Conservation (phyloP, 1,139 yeast genomes). For the Hansenula lynferdii region DNA sequence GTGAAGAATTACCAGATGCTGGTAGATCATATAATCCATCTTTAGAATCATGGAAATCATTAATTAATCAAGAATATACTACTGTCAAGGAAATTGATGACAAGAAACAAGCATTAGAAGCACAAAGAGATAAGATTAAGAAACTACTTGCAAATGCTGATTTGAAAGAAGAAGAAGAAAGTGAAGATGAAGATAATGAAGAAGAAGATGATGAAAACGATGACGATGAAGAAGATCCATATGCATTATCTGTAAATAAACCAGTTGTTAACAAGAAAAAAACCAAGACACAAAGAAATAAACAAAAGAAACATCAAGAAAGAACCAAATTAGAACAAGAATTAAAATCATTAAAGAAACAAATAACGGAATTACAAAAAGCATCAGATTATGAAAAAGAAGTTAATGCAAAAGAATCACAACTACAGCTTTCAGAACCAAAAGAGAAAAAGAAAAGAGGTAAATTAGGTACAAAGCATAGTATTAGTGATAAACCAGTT, state of each 20-base stretch:
- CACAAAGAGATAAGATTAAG: slow-evolving; percentile 59
- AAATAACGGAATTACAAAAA: slow-evolving; percentile 53
- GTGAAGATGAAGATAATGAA: slow-evolving; percentile 34
- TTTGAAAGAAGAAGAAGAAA: slow-evolving; percentile 49
- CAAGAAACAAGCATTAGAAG: slow-evolving; percentile 53
- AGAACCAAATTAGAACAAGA: slow-evolving; percentile 50
- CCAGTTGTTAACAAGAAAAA: slow-evolving; percentile 69
- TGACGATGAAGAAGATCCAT: slow-evolving; percentile 25
- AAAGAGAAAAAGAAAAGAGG: slow-evolving; percentile 29
- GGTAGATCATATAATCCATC: slow-evolving; percentile 96
- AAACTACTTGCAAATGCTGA: slow-evolving; percentile 57
- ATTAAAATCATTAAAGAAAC: slow-evolving; percentile 51
- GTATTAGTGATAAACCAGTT: slow-evolving; percentile 55
- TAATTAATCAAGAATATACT: slow-evolving; percentile 62
- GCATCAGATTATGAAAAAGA: slow-evolving; percentile 46
- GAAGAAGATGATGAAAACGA: slow-evolving; percentile 31
- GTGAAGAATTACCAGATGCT: slow-evolving; percentile 59
- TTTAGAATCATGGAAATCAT: slow-evolving; percentile 72
- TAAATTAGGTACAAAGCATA: slow-evolving; percentile 47
- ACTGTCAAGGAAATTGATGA: slow-evolving; percentile 66
- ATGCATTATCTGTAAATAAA: slow-evolving; percentile 54
- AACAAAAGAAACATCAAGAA: slow-evolving; percentile 60
- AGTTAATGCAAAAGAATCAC: slow-evolving; percentile 23
- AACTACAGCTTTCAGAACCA: slow-evolving; percentile 21
- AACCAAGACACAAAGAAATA: slow-evolving; percentile 74